Evolutionary conservation across 2,329 filamentous ascomycete genomes (phyloP).

Genomic region (Penicillium italicum): DNA sequence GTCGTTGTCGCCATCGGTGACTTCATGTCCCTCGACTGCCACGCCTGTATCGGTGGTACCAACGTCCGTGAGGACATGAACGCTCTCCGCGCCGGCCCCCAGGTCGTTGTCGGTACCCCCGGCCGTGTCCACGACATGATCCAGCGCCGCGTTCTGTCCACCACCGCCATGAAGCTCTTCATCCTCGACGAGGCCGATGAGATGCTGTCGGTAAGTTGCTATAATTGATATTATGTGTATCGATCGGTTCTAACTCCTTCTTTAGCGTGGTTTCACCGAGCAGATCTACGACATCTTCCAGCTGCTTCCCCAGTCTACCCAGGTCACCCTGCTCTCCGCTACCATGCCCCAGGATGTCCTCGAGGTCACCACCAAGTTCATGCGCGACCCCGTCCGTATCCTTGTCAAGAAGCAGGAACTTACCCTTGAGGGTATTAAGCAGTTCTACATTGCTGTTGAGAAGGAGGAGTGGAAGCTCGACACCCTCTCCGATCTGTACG

Average conservation of each 20-base stretch:
- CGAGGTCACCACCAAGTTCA: slow-evolving; percentile 99
- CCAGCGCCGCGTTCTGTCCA: slow-evolving; percentile 67
- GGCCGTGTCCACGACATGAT: slow-evolving; percentile 90
- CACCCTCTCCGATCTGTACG: slow-evolving; percentile 96
- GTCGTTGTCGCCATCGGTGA: slow-evolving; percentile 99
- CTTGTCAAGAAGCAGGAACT: slow-evolving; percentile 57
- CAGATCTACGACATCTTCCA: slow-evolving; percentile 99
- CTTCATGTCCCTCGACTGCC: slow-evolving; percentile 99
- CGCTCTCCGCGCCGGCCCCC: slow-evolving; percentile 95
- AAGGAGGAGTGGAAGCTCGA: slow-evolving; percentile 99
- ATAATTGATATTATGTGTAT: neutral
- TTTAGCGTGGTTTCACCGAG: slow-evolving; percentile 84
- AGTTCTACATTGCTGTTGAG: slow-evolving; percentile 98
- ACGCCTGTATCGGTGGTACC: slow-evolving; percentile 96
- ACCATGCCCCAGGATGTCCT: slow-evolving; percentile 97
- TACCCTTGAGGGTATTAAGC: slow-evolving; percentile 94
- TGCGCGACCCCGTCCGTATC: slow-evolving; percentile 67
- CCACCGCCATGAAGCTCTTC: slow-evolving; percentile 73
- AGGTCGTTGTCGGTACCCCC: slow-evolving; percentile 96
- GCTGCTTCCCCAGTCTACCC: slow-evolving; percentile 91
- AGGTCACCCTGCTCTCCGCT: slow-evolving; percentile 96
- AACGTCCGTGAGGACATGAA: slow-evolving; percentile 97
- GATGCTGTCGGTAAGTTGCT: slow-evolving; percentile 51
- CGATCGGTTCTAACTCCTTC: neutral
- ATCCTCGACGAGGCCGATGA: slow-evolving; percentile 75